These are phyloP conservation scores for Margaritispora aquatica DNA, from an alignment of 495 filamentous ascomycete species.

Conservation along the genomic window DNA sequence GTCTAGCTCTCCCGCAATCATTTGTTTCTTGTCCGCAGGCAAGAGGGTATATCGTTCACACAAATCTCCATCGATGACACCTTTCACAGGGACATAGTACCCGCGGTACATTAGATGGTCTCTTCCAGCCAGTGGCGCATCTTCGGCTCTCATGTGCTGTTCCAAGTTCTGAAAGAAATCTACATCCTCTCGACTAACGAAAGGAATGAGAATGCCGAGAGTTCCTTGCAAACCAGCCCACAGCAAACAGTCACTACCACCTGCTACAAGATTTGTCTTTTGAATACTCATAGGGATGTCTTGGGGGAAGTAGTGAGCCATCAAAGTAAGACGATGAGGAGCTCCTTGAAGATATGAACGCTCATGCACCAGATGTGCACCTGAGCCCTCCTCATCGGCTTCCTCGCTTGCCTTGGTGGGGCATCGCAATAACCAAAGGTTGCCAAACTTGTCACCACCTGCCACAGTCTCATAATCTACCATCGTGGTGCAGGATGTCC, in stretches of 20 bases:
- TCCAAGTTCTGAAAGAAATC: conserved; percentile 97
- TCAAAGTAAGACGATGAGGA: conserved; percentile 73
- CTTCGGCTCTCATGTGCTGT: conserved; percentile 74
- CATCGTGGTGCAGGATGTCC: conserved; percentile 85
- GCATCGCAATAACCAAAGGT: conserved; percentile 86
- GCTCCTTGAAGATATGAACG: conserved; percentile 83
- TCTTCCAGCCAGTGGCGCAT: conserved; percentile 80
- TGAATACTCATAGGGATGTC: conserved; percentile 88
- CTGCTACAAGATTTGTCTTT: conserved; percentile 84
- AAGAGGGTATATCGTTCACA: conserved; percentile 85
- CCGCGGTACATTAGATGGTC: conserved; percentile 93
- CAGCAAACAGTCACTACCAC: conserved; percentile 83
- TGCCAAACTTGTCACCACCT: conserved; percentile 96
- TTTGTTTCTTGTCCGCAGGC: conserved; percentile 80
- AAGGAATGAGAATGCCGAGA: conserved; percentile 85
- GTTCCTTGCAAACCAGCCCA: conserved; percentile 96
- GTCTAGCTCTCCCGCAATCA: conserved; percentile 90
- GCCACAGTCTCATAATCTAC: conserved; percentile 96
- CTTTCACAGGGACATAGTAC: conserved; percentile 97
- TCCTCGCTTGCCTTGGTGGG: conserved; percentile 82
- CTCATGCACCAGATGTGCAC: conserved; percentile 83
- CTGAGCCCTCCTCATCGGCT: conserved; percentile 86
- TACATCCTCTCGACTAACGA: conserved; percentile 83
- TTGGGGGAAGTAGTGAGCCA: conserved; percentile 83
- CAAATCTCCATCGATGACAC: conserved; percentile 95